These are phyloP conservation scores for Erucastrum elatum DNA, from an alignment of 345 rosid species.

Conservation along the genomic window DNA sequence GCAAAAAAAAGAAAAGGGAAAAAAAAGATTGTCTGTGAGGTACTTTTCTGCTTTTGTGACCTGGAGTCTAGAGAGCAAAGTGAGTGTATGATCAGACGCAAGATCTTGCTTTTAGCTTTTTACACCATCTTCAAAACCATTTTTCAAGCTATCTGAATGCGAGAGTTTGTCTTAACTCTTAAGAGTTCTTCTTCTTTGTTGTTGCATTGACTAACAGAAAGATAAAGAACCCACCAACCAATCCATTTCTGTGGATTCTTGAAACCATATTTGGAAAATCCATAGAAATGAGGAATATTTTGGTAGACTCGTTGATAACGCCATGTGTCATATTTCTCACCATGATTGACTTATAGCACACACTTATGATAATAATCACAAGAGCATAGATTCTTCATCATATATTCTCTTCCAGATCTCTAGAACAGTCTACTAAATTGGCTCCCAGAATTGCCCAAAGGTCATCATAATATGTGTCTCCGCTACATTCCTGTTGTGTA, in stretches of 20 bases:
- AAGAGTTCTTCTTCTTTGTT: slow-evolving; percentile 7
- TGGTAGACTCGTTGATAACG: slow-evolving; percentile 28
- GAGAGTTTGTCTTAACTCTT: slow-evolving; percentile 6
- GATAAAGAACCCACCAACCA: slow-evolving; percentile 8
- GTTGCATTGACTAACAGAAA: slow-evolving; percentile 9
- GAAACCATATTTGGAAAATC: not conserved
- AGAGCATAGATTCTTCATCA: slow-evolving; percentile 27
- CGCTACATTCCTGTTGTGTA: slow-evolving; percentile 1
- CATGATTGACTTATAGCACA: slow-evolving; percentile 21
- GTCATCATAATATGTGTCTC: slow-evolving; percentile 11
- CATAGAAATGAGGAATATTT: slow-evolving; percentile 23
- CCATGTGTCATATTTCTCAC: slow-evolving; percentile 27
- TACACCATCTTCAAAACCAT: slow-evolving; percentile 8
- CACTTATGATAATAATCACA: slow-evolving; percentile 26
- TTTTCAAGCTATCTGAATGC: not conserved
- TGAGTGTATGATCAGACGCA: slow-evolving; percentile 8
- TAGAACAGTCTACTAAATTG: slow-evolving; percentile 16
- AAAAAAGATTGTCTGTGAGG: not conserved
- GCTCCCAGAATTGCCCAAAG: slow-evolving; percentile 35
- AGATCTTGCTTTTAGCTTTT: slow-evolving; percentile 27
- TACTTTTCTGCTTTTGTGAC: slow-evolving; percentile 18
- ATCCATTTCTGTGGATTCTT: not conserved
- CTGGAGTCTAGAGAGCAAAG: slow-evolving; percentile 36
- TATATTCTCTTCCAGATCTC: not conserved
- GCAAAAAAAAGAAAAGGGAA: not conserved